Base-by-base conservation (phyloP, 768 basidiomycete genomes). In the Polyporus arcularius region DNA sequence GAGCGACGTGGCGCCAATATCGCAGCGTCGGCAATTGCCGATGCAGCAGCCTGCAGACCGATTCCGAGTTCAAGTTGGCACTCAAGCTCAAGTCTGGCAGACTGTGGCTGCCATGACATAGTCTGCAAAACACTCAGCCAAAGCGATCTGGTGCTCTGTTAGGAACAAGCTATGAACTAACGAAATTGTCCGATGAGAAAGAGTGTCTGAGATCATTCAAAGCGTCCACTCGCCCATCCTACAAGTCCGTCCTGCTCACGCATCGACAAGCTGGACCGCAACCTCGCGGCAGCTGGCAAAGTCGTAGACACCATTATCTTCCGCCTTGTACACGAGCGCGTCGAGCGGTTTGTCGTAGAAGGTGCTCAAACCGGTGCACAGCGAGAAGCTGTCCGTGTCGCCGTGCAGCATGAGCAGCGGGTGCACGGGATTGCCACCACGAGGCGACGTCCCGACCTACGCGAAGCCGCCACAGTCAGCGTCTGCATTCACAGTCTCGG, bases 181-280 rank as follows among this genome's bases (percentile, higher is more conserved):
- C 21, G 21, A 26, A 26, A 26, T 26, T 26, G 21, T 26, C 21
- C 21, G 21, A 26, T 26, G 2, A 26, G 2, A 26, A 26, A 26
- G 21, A 26, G 21, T 26, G 21, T 26, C 21, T 26, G 21, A 26
- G 21, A 55, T 1, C 55, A 26, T 30, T 35, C 2, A 53, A 26
- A 28, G 57, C 16, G 12, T 68, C 65, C 31, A 58, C 58, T 18
- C 57, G 62, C 0, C 55, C 38, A 15, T 35, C 35, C 35, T 35
- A 7, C 35, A 35, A 35, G 35, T 35, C 35, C 35, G 35, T 35
- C 35, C 35, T 6, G 3, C 35, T 35, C 35, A 35, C 6, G 35
- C 35, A 35, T 35, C 35, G 21, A 56, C 46, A 5, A 56, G 46
- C 55, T 56, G 55, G 14, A 56, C n/a, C 26, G 47, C 47, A 21